These are phyloP conservation scores for Mycena galopus DNA, from an alignment of 768 basidiomycete species.

Conservation along the genomic window DNA sequence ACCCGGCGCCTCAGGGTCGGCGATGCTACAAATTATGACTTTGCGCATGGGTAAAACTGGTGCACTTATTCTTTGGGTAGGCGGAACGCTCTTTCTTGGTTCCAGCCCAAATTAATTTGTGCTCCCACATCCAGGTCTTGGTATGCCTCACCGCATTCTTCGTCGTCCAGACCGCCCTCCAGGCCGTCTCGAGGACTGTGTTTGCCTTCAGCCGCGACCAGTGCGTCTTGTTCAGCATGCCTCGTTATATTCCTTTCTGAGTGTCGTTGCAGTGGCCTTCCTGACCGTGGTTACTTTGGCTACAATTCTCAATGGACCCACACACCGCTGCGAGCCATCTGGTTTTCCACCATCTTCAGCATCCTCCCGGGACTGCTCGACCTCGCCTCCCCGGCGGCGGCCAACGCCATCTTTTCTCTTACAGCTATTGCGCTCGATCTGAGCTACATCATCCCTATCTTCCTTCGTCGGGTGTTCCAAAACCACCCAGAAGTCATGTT, in stretches of 20 bases:
- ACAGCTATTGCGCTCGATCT: constrained; percentile 83
- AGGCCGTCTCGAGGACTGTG: constrained; percentile 85
- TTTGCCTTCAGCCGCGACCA: constrained; percentile 90
- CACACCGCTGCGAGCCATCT: constrained; percentile 85
- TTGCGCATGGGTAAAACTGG: constrained; percentile 83
- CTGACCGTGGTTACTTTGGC: constrained; percentile 85
- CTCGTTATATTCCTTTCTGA: not conserved
- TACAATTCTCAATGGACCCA: constrained; percentile 70
- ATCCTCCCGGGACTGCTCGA: constrained; percentile 81
- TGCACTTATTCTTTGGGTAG: constrained; percentile 83
- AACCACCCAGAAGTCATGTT: constrained; percentile 87
- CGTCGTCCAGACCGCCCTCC: constrained; percentile 83
- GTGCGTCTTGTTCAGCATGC: constrained; percentile 47
- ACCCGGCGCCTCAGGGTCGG: constrained; percentile 77
- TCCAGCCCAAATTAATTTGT: not conserved
- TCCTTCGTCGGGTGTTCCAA: constrained; percentile 74
- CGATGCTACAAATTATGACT: constrained; percentile 85
- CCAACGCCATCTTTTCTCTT: constrained; percentile 86
- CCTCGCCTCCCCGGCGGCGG: constrained; percentile 82
- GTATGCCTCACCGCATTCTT: constrained; percentile 92
- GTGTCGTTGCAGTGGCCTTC: constrained; percentile 60
- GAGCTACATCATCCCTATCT: constrained; percentile 88
- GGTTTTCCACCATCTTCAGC: constrained; percentile 75
- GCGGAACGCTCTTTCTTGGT: not conserved
- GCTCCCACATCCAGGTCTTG: constrained; percentile 58